phyloP scores from a whole-genome alignment of 2,329 filamentous ascomycete species.

The Helotiales sp. region DNA sequence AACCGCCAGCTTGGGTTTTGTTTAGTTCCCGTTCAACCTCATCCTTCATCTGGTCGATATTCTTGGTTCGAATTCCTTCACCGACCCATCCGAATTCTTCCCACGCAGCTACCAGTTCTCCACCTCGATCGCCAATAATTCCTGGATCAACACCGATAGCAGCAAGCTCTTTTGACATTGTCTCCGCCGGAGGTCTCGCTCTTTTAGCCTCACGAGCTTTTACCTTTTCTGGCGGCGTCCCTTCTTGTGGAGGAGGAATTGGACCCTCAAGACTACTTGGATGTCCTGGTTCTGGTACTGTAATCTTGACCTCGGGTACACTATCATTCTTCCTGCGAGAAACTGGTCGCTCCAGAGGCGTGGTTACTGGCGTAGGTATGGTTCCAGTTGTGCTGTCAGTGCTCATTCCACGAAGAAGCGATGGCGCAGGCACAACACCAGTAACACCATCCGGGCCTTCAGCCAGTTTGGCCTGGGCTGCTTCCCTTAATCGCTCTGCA shows the following conservation, averaged over 20 bases:
- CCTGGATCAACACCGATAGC: conserved; percentile 75
- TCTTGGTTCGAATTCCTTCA: conserved; percentile 73
- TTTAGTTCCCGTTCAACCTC: conserved; percentile 88
- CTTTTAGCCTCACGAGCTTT: conserved; percentile 39
- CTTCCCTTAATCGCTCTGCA: conserved; percentile 70
- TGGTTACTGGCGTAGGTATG: conserved; percentile 35
- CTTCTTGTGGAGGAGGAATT: conserved; percentile 43
- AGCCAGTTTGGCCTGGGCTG: conserved; percentile 58
- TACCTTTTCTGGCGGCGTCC: conserved; percentile 36
- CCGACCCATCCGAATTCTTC: conserved; percentile 90
- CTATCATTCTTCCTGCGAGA: conserved; percentile 34
- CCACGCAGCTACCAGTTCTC: conserved; percentile 81
- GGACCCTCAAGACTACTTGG: conserved; percentile 49
- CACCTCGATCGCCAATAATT: conserved; percentile 75
- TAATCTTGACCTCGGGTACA: conserved; percentile 64
- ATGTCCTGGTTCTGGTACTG: conserved; percentile 52
- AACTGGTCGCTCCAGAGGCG: conserved; percentile 36
- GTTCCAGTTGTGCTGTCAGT: conserved; percentile 46
- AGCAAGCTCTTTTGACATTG: conserved; percentile 43
- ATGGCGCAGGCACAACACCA: conserved; percentile 82
- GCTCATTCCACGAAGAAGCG: conserved; percentile 48
- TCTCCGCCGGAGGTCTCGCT: conserved; percentile 41
- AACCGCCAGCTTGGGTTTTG: conserved; percentile 88
- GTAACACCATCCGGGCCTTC: conserved; percentile 89
- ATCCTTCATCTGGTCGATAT: conserved; percentile 78